Percentiles rank a stretch among this genome's conserved stretches.
Evolutionary conservation across 441 rosid genomes (phyloP).

Genomic region (Erodium texanum): DNA sequence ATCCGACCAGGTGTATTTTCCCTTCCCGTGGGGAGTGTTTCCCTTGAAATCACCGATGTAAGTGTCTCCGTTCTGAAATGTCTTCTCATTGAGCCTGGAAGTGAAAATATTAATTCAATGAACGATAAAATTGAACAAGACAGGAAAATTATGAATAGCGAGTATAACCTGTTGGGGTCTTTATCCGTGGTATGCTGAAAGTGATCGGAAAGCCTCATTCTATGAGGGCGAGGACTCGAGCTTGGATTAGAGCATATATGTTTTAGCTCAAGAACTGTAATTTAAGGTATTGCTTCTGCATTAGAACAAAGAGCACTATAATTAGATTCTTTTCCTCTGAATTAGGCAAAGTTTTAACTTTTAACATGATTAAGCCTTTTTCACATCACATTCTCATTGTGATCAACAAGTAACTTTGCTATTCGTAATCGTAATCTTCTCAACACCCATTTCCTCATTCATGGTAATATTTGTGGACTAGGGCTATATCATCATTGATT

Average conservation of each 20-base stretch:
- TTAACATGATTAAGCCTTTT: not conserved
- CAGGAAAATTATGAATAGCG: not conserved
- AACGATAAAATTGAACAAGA: not conserved
- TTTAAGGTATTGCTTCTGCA: not conserved
- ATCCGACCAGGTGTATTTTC: conserved; percentile 66
- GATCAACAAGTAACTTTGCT: not conserved
- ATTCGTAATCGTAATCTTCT: not conserved
- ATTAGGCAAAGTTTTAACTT: not conserved
- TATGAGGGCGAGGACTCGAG: no score
- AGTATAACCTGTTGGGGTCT: conserved; percentile 34
- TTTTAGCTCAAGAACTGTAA: not conserved
- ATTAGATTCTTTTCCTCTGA: not conserved
- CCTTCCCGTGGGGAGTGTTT: conserved; percentile 63
- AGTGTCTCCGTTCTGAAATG: conserved; percentile 58
- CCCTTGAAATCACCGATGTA: conserved; percentile 58
- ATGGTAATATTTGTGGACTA: not conserved
- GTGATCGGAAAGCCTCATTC: conserved; percentile 2
- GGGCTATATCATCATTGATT: no score
- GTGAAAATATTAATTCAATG: not conserved
- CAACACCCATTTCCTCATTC: not conserved
- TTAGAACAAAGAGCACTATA: not conserved
- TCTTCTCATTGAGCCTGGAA: conserved; percentile 41
- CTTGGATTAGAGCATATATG: not conserved
- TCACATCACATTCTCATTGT: not conserved
- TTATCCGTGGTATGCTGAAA: conserved; percentile 15